phyloP scores from a whole-genome alignment of 2,329 filamentous ascomycete genomes.

The Colletotrichum sansevieriae region DNA sequence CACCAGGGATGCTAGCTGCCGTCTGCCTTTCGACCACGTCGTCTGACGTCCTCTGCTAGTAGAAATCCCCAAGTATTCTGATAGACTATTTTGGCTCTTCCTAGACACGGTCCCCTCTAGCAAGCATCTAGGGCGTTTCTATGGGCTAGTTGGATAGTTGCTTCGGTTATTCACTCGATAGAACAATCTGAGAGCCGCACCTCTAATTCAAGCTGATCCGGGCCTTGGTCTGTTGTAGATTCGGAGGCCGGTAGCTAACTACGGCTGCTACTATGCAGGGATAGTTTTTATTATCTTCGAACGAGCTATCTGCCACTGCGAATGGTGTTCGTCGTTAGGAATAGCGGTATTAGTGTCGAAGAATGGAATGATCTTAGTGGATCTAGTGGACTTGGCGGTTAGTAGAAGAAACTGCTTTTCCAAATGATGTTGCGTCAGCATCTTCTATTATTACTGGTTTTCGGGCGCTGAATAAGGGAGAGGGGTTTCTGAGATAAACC shows the following conservation, averaged over 20 bases:
- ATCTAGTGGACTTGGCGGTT: neutral
- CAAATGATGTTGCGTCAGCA: neutral
- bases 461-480: no score
- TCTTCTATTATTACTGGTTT: neutral
- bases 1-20: neutral
- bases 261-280: neutral
- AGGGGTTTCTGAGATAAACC: neutral
- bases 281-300: neutral
- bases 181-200: neutral
- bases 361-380: neutral
- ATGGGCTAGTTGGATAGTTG: neutral
- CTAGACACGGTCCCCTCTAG: neutral
- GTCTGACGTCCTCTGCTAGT: neutral
- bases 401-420: neutral
- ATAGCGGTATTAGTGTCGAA: neutral
- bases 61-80: constrained; percentile 1
- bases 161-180: neutral
- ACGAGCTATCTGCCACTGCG: neutral
- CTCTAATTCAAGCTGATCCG: neutral
- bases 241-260: neutral
- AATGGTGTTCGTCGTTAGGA: neutral
- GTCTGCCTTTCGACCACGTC: neutral
- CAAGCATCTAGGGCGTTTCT: neutral
- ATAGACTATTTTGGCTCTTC: neutral
- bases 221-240: neutral